These are phyloP conservation scores for Colletotrichum horii DNA, from an alignment of 2,329 filamentous ascomycete species.

Conservation along the genomic window DNA sequence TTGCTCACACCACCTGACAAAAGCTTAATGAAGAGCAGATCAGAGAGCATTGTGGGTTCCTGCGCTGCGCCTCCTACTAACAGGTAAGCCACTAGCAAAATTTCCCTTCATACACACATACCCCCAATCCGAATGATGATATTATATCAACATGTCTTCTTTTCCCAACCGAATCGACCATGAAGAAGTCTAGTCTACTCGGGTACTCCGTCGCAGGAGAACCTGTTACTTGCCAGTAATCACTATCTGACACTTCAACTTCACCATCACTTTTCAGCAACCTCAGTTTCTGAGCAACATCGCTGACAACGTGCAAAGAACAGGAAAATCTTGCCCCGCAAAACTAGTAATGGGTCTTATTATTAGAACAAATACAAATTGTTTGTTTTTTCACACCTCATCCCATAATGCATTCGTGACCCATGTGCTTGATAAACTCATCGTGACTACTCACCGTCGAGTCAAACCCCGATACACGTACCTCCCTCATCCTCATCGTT, in stretches of 20 bases:
- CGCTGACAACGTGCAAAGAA: neutral
- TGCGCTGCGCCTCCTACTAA: neutral
- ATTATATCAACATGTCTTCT: conserved; percentile 73
- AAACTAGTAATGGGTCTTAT: no score
- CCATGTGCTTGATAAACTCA: no score
- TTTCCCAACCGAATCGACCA: conserved; percentile 89
- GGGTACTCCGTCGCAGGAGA: conserved; percentile 59
- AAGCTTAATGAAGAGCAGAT: neutral
- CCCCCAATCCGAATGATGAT: conserved; percentile 68
- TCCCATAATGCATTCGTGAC: no score
- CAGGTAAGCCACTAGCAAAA: neutral
- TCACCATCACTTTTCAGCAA: neutral
- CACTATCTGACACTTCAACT: conserved; percentile 68
- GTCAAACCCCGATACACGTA: no score
- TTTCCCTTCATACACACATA: neutral
- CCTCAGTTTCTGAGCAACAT: neutral
- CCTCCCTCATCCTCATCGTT: no score
- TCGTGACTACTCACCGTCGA: no score
- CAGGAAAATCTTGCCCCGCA: neutral
- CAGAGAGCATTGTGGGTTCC: neutral
- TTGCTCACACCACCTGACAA: neutral
- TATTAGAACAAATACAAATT: no score
- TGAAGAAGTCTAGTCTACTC: conserved; percentile 77
- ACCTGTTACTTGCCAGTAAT: conserved; percentile 94
- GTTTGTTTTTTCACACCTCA: no score